Evolutionary conservation across 2,329 filamentous ascomycete species (phyloP).

Genomic region (Graphium sp.): DNA sequence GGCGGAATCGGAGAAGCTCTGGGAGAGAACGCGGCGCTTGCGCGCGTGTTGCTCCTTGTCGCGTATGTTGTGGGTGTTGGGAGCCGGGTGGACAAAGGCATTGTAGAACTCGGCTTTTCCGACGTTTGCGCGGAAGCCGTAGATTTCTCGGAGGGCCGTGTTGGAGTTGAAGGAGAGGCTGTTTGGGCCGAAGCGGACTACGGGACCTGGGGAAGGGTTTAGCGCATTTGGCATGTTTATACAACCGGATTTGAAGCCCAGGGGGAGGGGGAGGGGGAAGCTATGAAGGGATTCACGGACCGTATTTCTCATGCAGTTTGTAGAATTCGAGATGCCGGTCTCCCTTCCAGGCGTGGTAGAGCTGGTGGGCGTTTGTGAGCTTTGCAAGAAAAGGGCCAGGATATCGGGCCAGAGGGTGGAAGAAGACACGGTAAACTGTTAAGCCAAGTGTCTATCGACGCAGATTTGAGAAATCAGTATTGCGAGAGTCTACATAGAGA

Average conservation of each 20-base stretch:
- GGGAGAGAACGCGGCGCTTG: constrained; percentile 54
- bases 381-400: constrained; percentile 48
- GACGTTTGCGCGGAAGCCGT: constrained; percentile 46
- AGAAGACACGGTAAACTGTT: constrained; percentile 38
- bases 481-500: not conserved
- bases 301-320: constrained; percentile 55
- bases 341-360: constrained; percentile 61
- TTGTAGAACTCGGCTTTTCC: constrained; percentile 59
- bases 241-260: not conserved
- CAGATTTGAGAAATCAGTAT: not conserved
- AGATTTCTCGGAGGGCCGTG: constrained; percentile 48
- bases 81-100: constrained; percentile 52
- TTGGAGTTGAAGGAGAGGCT: constrained; percentile 62
- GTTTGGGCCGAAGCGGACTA: constrained; percentile 67
- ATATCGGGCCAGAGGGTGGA: constrained; percentile 48
- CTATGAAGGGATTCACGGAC: constrained; percentile 16
- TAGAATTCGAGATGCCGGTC: constrained; percentile 60
- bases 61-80: constrained; percentile 58
- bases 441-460: constrained; percentile 18
- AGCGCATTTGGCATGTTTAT: too few species aligned
- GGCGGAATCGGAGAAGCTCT: constrained; percentile 51
- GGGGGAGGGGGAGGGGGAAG: not conserved
- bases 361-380: constrained; percentile 45
- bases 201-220: constrained; percentile 22
- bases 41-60: constrained; percentile 53